Evolutionary conservation across 2,329 filamentous ascomycete genomes (phyloP), one percentile per base, ranked within the genome.

Genomic region (Alternaria gaisen): DNA sequence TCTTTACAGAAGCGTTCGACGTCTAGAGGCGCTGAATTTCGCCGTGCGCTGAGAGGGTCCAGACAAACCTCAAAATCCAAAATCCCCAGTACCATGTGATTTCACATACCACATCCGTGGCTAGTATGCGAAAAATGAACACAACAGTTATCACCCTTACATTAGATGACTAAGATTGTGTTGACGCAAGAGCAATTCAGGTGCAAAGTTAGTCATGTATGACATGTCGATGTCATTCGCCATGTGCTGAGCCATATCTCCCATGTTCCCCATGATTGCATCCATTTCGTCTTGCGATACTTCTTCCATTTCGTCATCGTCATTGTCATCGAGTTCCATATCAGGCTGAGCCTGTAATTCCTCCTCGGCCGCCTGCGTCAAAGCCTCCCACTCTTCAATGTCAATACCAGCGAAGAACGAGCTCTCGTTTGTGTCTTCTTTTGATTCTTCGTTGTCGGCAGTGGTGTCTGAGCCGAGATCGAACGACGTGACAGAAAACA

Each of bases 181-280:
- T 10, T 53, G 41, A 48, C n/a, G 34, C 20, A 67, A 48, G 20
- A 71, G 26, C 46, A 71, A 26, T 3, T 63, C 61, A 26, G 69
- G 69, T 14, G 67, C 67, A 30, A 71, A 70, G n/a, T 70, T 71
- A 5, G 55, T 59, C 62, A 70, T 56, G 40, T 65, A 71, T 18
- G 54, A 57, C 6, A 71, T 36, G 22, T 71, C 69, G 5, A 26
- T 28, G 5, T 57, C 58, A 28, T 60, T 63, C 4, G 57, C 56
- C 8, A 53, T 30, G 10, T 60, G 48, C 9, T 61, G 54, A 11
- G 56, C 58, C 4, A 47, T 30, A 10, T 70, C 60, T 30, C 63
- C 54, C 53, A 70, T 47, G 28, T 67, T 67, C 2, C 40, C 46
- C 16, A 71, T 51, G 10, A 71, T 58, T 1, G 56, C 56, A 16